Base-by-base conservation (phyloP, 495 filamentous ascomycete species). In the Penicillium paradoxum region DNA sequence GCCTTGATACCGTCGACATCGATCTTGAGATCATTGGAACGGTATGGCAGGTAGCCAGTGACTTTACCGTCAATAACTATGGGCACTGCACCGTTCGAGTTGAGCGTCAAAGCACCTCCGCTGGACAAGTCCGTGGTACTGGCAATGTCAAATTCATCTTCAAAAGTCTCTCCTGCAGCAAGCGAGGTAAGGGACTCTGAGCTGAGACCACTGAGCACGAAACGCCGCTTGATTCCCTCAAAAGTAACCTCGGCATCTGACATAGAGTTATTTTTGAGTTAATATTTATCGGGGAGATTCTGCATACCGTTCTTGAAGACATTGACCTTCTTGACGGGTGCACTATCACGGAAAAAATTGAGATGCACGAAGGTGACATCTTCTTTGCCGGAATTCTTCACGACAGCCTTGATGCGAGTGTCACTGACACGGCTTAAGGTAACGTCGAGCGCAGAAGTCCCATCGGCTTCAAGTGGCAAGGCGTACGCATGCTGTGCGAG, bases 251-350 rank as follows among this genome's bases (percentile, higher is more conserved):
- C 68, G 19, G 62, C 66, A 47, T 65, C 81, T 84, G 44, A 2
- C 45, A 19, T 30, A 1, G 14, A 42, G 17, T 59, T 24, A 36
- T 43, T 9, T 25, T 55, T 15, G 11, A 8, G 30, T 30, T 7
- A 1, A n/a, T 14, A 0, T 7, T 14, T 3, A 14, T 22, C 6
- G 11, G 1, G 34, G 14, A 15, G 11, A 24, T 5, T 14, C 24
- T 29, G 72, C 68, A 58, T 72, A 79, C 80, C 65, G 45, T 76
- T 68, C 46, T 75, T 70, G 64, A 69, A 83, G 37, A 86, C 69
- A 14, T 62, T 60, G 30, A 84, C 75, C 73, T 86, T 86, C 71
- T 86, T 74, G 6, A 85, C 79, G 0, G 82, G 74, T 7, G 71
- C 69, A 24, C 62, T 62, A 49, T 85, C 82, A 17, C 81, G 66